A percentile compares a stretch with the other conserved stretches of the same genome.
phyloP scores from a whole-genome alignment of 495 filamentous ascomycete genomes.

The Neurospora africana region DNA sequence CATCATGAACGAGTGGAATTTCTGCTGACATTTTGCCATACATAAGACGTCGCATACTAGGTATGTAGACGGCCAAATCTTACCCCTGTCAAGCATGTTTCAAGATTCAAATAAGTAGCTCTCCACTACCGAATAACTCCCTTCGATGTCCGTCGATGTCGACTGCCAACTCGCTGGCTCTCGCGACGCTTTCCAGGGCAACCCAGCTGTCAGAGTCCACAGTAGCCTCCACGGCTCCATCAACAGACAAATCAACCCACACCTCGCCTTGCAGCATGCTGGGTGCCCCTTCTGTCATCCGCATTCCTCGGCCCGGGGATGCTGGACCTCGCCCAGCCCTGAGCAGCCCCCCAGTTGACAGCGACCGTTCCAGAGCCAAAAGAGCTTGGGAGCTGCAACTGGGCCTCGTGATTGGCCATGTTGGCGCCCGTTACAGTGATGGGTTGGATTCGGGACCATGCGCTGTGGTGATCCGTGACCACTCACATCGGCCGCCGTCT shows the following conservation, averaged over 20 bases:
- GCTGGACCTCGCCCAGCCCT: slow-evolving; percentile 1
- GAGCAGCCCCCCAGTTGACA: background rate
- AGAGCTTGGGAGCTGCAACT: slow-evolving; percentile 13
- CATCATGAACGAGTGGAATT: background rate
- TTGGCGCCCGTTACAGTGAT: slow-evolving; percentile 35
- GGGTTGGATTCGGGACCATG: slow-evolving; percentile 7
- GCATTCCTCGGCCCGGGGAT: slow-evolving; percentile 6
- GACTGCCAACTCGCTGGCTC: background rate
- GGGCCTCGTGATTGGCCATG: slow-evolving; percentile 28
- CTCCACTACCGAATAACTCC: background rate
- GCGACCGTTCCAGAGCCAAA: slow-evolving; percentile 3
- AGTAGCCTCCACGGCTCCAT: background rate
- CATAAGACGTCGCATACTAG: background rate
- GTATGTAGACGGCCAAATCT: background rate
- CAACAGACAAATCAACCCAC: slow-evolving; percentile 1
- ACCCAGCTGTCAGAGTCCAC: slow-evolving; percentile 4
- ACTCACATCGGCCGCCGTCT: slow-evolving; percentile 3
- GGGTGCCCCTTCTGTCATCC: background rate
- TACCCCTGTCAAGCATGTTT: background rate
- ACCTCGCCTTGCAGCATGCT: background rate
- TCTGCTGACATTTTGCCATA: background rate
- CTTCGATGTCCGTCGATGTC: background rate
- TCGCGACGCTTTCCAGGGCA: background rate
- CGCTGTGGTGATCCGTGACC: slow-evolving; percentile 7
- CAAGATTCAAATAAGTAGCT: background rate